Evolutionary conservation across 2,329 filamentous ascomycete genomes (phyloP).

Genomic region (Erysiphe neolycopersici): DNA sequence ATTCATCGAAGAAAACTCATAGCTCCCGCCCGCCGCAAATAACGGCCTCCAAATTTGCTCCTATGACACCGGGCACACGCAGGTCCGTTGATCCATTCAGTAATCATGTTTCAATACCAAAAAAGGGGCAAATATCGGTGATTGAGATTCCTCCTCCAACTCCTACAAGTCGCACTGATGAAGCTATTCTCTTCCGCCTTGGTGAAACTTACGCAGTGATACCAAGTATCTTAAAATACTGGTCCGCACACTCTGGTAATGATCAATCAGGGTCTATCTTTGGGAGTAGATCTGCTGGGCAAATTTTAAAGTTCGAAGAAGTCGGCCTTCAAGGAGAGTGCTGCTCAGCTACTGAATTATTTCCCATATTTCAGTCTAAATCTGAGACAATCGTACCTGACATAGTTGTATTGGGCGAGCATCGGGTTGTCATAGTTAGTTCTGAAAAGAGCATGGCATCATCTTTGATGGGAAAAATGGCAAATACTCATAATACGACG

Average conservation of each 20-base stretch:
- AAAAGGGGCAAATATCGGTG: conserved; percentile 11
- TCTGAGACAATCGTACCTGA: conserved; percentile 7
- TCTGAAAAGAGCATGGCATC: conserved; percentile 3
- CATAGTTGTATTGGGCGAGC: conserved; percentile 12
- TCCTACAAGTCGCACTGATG: conserved; percentile 9
- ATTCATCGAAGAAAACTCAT: conserved; percentile 20
- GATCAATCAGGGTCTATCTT: conserved; percentile 8
- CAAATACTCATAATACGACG: conserved; percentile 6
- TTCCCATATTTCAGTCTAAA: conserved; percentile 3
- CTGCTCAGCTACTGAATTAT: conserved; percentile 11
- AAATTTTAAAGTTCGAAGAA: conserved; percentile 10
- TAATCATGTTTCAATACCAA: conserved; percentile 2
- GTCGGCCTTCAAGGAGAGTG: conserved; percentile 13
- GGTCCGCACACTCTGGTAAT: conserved; percentile 8
- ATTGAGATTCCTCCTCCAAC: conserved; percentile 7
- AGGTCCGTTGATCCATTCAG: conserved; percentile 11
- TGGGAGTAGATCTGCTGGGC: conserved; percentile 5
- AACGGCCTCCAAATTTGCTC: conserved; percentile 25
- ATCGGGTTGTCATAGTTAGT: conserved; percentile 10
- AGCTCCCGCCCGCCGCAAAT: conserved; percentile 7
- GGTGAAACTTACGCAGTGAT: conserved; percentile 12
- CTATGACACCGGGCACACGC: conserved; percentile 35
- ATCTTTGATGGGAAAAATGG: conserved; percentile 3
- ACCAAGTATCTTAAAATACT: conserved; percentile 12
- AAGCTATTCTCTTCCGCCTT: conserved; percentile 13